Evolutionary conservation across 352 stramenopile species (phyloP).

Genomic region (Phytopythium sindhum): DNA sequence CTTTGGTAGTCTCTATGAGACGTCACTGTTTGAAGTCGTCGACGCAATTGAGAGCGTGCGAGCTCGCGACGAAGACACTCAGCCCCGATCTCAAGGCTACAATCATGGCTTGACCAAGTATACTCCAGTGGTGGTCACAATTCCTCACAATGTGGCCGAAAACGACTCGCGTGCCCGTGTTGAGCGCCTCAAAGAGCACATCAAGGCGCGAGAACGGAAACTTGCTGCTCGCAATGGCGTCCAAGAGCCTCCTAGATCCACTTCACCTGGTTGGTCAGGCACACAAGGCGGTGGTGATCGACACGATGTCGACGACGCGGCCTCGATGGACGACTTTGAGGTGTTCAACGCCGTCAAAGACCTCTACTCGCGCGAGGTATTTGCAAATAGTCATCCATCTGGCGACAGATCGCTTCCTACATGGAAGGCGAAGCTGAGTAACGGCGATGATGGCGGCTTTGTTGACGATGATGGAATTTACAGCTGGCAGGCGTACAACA

Average conservation of each 20-base stretch:
- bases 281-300: background rate
- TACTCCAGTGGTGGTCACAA: background rate
- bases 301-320: conserved; percentile 1
- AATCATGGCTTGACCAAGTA: background rate
- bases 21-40: conserved; percentile 42
- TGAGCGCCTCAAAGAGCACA: conserved; percentile 18
- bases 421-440: background rate
- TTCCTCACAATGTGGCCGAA: background rate
- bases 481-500: background rate
- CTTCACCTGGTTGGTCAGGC: too few species aligned
- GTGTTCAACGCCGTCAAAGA: conserved; percentile 43
- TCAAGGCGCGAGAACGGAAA: conserved; percentile 22
- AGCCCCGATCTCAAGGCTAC: background rate
- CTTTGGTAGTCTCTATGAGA: conserved; percentile 35
- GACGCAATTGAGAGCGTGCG: conserved; percentile 31
- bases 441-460: background rate
- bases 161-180: background rate
- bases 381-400: background rate
- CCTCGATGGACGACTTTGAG: conserved; percentile 27
- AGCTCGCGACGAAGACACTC: conserved; percentile 1
- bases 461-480: background rate
- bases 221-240: background rate
- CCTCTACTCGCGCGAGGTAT: conserved; percentile 33
- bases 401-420: background rate
- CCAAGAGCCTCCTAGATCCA: background rate